A percentile compares a stretch with the other conserved stretches of the same genome.
Evolutionary conservation across 768 basidiomycete genomes (phyloP).

Genomic region (Boletus insuetus): DNA sequence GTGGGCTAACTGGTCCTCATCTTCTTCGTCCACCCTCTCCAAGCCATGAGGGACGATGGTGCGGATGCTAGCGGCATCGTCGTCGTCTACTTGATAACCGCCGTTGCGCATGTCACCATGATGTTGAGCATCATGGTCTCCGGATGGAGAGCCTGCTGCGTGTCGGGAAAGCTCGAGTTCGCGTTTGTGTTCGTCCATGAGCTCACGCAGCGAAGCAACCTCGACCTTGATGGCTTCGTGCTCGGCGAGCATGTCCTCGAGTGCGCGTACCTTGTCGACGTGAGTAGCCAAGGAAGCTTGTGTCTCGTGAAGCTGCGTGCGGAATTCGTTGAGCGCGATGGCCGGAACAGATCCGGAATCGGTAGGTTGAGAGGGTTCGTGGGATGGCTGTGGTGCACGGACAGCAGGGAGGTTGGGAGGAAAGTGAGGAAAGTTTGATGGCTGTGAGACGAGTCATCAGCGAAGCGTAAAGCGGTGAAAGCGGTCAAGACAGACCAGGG

Average conservation of each 20-base stretch:
- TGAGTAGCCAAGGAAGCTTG: slow-evolving; percentile 74
- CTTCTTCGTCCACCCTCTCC: slow-evolving; percentile 73
- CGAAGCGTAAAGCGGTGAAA: background rate
- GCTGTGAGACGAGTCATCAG: slow-evolving; percentile 38
- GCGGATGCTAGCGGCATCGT: slow-evolving; percentile 66
- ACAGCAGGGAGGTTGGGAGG: slow-evolving; percentile 68
- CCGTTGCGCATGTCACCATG: slow-evolving; percentile 14
- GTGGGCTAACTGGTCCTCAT: slow-evolving; percentile 52
- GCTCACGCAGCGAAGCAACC: slow-evolving; percentile 64
- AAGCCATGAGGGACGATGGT: slow-evolving; percentile 71
- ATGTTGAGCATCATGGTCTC: slow-evolving; percentile 19
- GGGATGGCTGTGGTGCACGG: slow-evolving; percentile 34
- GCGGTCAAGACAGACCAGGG: slow-evolving; percentile 50
- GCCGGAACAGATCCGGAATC: slow-evolving; percentile 27
- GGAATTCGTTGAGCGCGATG: slow-evolving; percentile 56
- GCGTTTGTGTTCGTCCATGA: slow-evolving; percentile 64
- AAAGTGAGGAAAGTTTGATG: slow-evolving; percentile 58
- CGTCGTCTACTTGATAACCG: slow-evolving; percentile 51
- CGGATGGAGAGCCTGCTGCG: slow-evolving; percentile 22
- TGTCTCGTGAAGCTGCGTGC: slow-evolving; percentile 80
- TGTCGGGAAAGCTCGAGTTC: slow-evolving; percentile 39
- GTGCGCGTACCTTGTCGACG: slow-evolving; percentile 76
- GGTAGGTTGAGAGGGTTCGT: slow-evolving; percentile 29
- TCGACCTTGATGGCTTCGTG: slow-evolving; percentile 84
- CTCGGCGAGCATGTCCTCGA: slow-evolving; percentile 80